phyloP scores from a whole-genome alignment of 106 monocot species.

The Apostasia shenzhenica region DNA sequence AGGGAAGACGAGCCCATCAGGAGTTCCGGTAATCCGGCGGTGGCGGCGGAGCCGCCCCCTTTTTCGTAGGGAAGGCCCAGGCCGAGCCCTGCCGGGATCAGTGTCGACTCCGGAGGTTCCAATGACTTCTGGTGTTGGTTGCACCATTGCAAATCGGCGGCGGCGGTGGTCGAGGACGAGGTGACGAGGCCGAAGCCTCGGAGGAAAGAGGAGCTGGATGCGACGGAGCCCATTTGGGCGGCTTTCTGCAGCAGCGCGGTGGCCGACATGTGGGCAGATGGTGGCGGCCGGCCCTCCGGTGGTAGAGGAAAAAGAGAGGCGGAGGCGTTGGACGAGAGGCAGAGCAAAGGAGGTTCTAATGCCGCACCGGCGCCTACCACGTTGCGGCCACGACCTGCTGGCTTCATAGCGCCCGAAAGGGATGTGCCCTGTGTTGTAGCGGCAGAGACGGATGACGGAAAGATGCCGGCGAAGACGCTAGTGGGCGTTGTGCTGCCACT shows the following conservation, averaged over 20 bases:
- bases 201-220: slow-evolving; percentile 8
- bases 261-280: slow-evolving; percentile 15
- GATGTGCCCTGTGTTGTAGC: slow-evolving; percentile 1
- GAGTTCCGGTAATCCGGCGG: neutral
- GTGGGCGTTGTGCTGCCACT: neutral
- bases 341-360: slow-evolving; percentile 1
- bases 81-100: slow-evolving; percentile 7
- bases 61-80: slow-evolving; percentile 13
- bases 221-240: slow-evolving; percentile 15
- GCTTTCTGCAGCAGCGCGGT: slow-evolving; percentile 25
- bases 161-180: neutral
- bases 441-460: neutral
- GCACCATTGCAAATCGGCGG: neutral
- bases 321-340: slow-evolving; percentile 1
- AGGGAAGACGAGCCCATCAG: slow-evolving; percentile 4
- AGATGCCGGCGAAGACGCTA: neutral
- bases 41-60: neutral
- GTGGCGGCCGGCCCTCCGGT: neutral
- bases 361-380: no score
- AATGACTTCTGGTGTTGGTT: neutral
- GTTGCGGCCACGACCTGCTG: neutral
- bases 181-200: slow-evolving; percentile 12
- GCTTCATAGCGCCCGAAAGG: neutral
- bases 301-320: slow-evolving; percentile 1
- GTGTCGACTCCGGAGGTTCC: neutral